Percentiles rank a stretch among this genome's conserved stretches.
These are phyloP conservation scores for Tarenaya hassleriana DNA, from an alignment of 345 rosid species.

Conservation along the genomic window DNA sequence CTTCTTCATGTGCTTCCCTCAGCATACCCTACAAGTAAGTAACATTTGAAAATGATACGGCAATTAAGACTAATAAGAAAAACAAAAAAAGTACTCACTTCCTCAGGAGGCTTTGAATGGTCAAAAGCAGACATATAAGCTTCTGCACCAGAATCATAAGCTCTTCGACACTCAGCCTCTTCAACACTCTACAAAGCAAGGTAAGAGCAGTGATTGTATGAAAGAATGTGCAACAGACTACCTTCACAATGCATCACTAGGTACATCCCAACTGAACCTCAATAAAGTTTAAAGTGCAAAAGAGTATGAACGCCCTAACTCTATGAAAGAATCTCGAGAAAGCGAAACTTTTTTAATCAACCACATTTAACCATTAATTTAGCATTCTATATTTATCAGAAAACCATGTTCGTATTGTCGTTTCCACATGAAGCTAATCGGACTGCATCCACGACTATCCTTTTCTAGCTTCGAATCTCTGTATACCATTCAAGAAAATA, in stretches of 20 bases:
- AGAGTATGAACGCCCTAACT: background rate
- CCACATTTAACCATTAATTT: no score
- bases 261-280: background rate
- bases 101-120: conserved; percentile 72
- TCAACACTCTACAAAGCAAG: conserved; percentile 72
- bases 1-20: conserved; percentile 91
- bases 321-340: no score
- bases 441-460: no score
- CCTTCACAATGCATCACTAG: conserved; percentile 6
- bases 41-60: conserved; percentile 28
- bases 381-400: no score
- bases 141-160: conserved; percentile 78
- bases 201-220: background rate
- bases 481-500: no score
- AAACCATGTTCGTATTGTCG: no score
- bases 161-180: conserved; percentile 92
- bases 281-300: background rate
- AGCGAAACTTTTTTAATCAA: no score
- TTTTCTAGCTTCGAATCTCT: no score
- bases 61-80: conserved; percentile 7
- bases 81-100: conserved; percentile 42
- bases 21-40: conserved; percentile 50
- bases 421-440: no score
- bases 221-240: background rate
- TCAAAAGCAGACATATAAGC: conserved; percentile 62